A percentile compares a stretch with the other conserved stretches of the same genome.
phyloP scores from a whole-genome alignment of 306 rosid species.

The Mimosa bimucronata region DNA sequence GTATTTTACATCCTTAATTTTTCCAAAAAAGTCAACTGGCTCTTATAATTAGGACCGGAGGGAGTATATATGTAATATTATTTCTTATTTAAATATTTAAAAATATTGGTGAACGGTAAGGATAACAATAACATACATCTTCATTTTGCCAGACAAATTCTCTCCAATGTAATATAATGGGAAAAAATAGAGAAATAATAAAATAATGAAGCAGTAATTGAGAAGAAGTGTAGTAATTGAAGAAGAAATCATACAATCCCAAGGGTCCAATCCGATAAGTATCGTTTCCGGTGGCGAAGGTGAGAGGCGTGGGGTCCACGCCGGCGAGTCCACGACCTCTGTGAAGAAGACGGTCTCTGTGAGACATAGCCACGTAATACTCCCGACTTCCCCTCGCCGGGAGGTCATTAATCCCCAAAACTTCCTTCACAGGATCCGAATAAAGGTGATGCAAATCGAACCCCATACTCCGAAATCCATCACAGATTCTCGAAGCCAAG shows the following conservation, averaged over 20 bases:
- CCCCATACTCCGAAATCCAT: conserved; percentile 49
- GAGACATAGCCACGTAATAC: conserved; percentile 67
- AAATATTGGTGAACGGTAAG: background rate
- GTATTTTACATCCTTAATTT: too few relatives aligned
- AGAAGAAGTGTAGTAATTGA: conserved; percentile 15
- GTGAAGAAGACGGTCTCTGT: conserved; percentile 59
- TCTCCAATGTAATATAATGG: too few relatives aligned
- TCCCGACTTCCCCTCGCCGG: conserved; percentile 65
- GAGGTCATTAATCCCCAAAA: conserved; percentile 46
- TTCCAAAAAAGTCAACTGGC: too few relatives aligned
- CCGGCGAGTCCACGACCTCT: conserved; percentile 61
- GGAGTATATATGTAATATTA: too few relatives aligned
- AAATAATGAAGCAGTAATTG: too few relatives aligned
- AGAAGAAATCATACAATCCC: conserved; percentile 60
- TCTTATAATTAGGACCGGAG: too few relatives aligned
- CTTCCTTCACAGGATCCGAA: conserved; percentile 63
- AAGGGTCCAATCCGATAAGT: conserved; percentile 42
- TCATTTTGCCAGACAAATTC: background rate
- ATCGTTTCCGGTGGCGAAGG: conserved; percentile 63
- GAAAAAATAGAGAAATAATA: too few relatives aligned
- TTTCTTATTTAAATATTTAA: too few relatives aligned
- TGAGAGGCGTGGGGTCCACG: conserved; percentile 41
- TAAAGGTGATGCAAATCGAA: conserved; percentile 67
- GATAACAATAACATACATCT: background rate
- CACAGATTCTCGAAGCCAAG: conserved; percentile 36